phyloP scores from a whole-genome alignment of 176 grass and related monocot species.

The Musa troglodytarum region DNA sequence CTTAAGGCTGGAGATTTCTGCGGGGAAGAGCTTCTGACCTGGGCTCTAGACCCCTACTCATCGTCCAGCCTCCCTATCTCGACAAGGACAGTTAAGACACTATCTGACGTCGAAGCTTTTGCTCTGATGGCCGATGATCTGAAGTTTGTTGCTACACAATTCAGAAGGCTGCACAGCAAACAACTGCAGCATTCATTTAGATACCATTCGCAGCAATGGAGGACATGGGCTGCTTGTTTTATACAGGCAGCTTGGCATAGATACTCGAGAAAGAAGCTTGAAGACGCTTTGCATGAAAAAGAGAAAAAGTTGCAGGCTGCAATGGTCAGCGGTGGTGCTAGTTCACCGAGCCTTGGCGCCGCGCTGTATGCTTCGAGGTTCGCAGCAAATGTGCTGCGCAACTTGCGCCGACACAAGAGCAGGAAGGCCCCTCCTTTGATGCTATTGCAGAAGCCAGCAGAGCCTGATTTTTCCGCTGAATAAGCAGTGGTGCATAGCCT shows the following conservation, averaged over 20 bases:
- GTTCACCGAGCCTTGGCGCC: conserved; percentile 55
- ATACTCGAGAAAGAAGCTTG: conserved; percentile 19
- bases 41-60: conserved; percentile 69
- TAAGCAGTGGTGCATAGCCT: conserved; percentile 23
- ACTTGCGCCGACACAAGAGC: conserved; percentile 48
- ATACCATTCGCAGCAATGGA: conserved; percentile 87
- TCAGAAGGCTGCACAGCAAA: conserved; percentile 80
- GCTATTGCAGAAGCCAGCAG: conserved; percentile 76
- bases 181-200: conserved; percentile 73
- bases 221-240: conserved; percentile 93
- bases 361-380: conserved; percentile 75
- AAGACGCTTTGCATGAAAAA: conserved; percentile 63
- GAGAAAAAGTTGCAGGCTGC: conserved; percentile 68
- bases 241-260: conserved; percentile 89
- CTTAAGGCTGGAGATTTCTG: conserved; percentile 86
- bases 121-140: conserved; percentile 73
- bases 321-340: conserved; percentile 40
- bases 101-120: conserved; percentile 93
- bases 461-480: conserved; percentile 72
- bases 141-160: conserved; percentile 86
- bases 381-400: conserved; percentile 65
- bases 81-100: conserved; percentile 71
- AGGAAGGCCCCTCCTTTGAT: conserved; percentile 57
- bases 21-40: conserved; percentile 91
- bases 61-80: conserved; percentile 64